Evolutionary conservation across 179 eudicot species (phyloP), one percentile per base, ranked within the genome.

Genomic region (Carnegiea gigantea): DNA sequence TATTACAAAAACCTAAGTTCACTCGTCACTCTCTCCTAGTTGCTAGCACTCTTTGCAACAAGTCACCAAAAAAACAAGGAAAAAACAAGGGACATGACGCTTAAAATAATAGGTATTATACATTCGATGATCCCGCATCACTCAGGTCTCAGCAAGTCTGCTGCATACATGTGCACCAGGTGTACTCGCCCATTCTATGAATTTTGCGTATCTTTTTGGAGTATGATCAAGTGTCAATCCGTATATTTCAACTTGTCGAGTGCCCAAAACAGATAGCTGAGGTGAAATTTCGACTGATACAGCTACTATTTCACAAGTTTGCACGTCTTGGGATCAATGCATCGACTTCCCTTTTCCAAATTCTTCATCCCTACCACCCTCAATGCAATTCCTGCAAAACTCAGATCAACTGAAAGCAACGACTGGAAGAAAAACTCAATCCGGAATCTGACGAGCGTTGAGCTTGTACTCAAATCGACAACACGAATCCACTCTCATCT

Each of bases 401-500:
- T 20, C 62, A 54, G 23, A 18, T 54, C n/a, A 10, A 11, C 62
- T 23, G 12, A 62, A n/a, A 62, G 33, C 62, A 57, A 20, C 14
- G 30, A 62, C 23, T 20, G 2, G 68, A 62, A 62, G 30, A 9
- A 9, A 49, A 36, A 68, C 23, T 95, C 90, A 96, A 80, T 96
- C 97, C 5, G 87, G 76, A 65, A 95, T 97, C 36, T 1, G 82
- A 21, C 97, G 92, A 33, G 79, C 83, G 48, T 97, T 97, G 79
- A 97, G 79, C n/a, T 89, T 89, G 64, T 85, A 79, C 86, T 97
- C 99, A 76, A 97, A 97, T 14, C 98, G 91, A 80, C 92, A 86
- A 57, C 94, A 95, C 10, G 98, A 97, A 44, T 89, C 97, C 0
- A 85, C 90, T 79, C 99, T 90, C 99, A 94, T 97, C 88, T 95